These are phyloP conservation scores for Basidiobolus meristosporus DNA, from an alignment of 371 early-diverging fungal genomes.

Conservation along the genomic window DNA sequence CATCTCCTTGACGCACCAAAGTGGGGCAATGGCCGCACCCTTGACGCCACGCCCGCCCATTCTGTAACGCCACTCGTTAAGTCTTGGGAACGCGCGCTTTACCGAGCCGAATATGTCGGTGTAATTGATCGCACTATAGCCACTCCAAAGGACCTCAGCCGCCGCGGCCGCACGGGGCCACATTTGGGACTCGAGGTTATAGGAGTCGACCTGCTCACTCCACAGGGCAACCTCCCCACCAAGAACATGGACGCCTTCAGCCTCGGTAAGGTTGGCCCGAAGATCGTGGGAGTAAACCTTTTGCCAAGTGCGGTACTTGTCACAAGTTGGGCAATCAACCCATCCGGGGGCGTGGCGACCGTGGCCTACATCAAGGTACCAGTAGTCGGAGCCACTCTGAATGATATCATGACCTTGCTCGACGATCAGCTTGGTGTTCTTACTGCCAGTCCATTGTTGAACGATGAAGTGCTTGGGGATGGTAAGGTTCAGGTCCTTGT, in stretches of 20 bases:
- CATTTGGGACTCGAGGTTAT: constrained; percentile 30
- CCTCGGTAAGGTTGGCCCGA: too few species aligned
- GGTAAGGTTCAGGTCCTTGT: constrained; percentile 16
- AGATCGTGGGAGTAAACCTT: constrained; percentile 27
- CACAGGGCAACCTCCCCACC: constrained; percentile 45
- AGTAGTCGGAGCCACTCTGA: constrained; percentile 26
- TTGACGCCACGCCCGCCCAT: constrained; percentile 39
- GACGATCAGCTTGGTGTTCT: constrained; percentile 22
- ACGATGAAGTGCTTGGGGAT: constrained; percentile 18
- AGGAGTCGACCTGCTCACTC: constrained; percentile 50
- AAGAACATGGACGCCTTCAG: constrained; percentile 1
- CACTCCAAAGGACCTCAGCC: constrained; percentile 59
- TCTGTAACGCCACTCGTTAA: constrained; percentile 55
- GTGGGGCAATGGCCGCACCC: constrained; percentile 45
- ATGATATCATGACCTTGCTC: constrained; percentile 28
- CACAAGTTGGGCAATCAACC: constrained; percentile 17
- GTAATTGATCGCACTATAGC: constrained; percentile 14
- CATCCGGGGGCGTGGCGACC: constrained; percentile 18
- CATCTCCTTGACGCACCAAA: constrained; percentile 48
- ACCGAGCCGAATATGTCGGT: constrained; percentile 4
- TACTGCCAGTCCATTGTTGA: constrained; percentile 30
- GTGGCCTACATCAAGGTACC: constrained; percentile 49
- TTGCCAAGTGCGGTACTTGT: constrained; percentile 70
- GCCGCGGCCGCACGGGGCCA: constrained; percentile 60
- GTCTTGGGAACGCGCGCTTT: constrained; percentile 36